Evolutionary conservation across 2,329 filamentous ascomycete genomes (phyloP), one percentile per base, ranked within the genome.

Genomic region (Eurotiales sp.): DNA sequence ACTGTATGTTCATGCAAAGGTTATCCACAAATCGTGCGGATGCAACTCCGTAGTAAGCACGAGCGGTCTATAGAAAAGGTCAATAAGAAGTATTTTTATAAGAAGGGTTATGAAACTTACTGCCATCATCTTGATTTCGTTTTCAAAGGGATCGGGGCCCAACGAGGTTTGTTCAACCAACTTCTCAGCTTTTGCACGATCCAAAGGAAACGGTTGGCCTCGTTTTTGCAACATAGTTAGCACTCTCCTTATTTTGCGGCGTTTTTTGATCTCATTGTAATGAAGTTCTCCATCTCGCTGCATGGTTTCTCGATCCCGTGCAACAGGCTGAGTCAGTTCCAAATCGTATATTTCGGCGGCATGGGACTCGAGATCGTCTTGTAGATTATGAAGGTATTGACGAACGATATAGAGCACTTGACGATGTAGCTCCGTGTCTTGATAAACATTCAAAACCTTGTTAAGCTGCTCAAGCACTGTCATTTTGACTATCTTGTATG

Each of bases 401-500:
- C 73, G 65, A 0, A 86, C 71, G 3, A 72, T 70, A 0, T 50
- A 54, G 14, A 73, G 56, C 0, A 72, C 46, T 25, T 69, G 63
- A 3, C 64, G 57, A 44, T 66, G 71, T 0, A 72, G 46, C 0
- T 59, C 61, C 0, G 70, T 72, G 21, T 68, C 66, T 12, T 59
- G 60, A 8, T 66, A 73, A 21, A 59, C 61, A 2, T 37, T 54
- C 36, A 66, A 69, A 2, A 62, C 74, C 0, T 59, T 56, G 2
- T 76, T 66, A 0, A 87, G 64, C 4, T 81, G 71, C 1, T 63
- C 57, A 50, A 81, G 75, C 2, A 75, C 47, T 37, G 66, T 66
- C 0, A 55, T 47, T 21, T 61, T 51, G 1, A 72, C 66, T 8
- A 67, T 56, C 3, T 50, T 46, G 45, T 69, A 61, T 0, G 66